A percentile compares a stretch with the other conserved stretches of the same genome.
Conservation (phyloP, 208 protist species). For the Trypanosoma avium region DNA sequence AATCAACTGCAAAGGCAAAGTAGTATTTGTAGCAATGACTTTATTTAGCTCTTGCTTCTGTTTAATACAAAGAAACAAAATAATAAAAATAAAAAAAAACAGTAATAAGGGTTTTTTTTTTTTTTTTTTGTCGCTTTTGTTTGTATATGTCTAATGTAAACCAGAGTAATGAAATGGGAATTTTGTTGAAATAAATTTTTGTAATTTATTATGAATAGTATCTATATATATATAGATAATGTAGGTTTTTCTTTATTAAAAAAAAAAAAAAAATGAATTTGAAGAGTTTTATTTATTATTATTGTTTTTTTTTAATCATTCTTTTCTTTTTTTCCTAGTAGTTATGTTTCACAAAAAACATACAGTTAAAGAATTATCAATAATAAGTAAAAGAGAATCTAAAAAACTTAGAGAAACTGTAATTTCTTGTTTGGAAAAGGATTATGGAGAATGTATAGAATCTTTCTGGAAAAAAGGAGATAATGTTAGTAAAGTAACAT, state of each 20-base stretch:
- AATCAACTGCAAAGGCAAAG: constrained; percentile 13
- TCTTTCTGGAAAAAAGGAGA: constrained; percentile 57
- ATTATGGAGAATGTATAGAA: constrained; percentile 41
- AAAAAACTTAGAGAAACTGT: constrained; percentile 52
- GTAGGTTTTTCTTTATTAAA: constrained; percentile 18
- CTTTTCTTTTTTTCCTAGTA: constrained; percentile 12
- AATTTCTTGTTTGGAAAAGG: constrained; percentile 33
- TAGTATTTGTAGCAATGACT: no score
- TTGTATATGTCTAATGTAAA: no score
- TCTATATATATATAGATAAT: no score
- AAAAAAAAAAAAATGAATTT: background rate
- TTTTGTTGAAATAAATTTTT: no score
- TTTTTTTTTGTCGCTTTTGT: constrained; percentile 1
- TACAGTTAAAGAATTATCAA: constrained; percentile 40
- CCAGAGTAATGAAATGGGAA: no score
- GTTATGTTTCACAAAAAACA: constrained; percentile 74
- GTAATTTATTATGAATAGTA: no score
- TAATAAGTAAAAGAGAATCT: constrained; percentile 48
- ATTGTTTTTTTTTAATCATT: constrained; percentile 22
- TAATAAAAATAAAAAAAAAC: constrained; percentile 23
- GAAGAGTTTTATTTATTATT: constrained; percentile 13
- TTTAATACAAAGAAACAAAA: no score
- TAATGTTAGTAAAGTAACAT: constrained; percentile 35
- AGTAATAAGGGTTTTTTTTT: constrained; percentile 21
- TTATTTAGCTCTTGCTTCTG: no score